phyloP scores from a whole-genome alignment of 1,284 basidiomycete species.

The Uromyces viciae-fabae region DNA sequence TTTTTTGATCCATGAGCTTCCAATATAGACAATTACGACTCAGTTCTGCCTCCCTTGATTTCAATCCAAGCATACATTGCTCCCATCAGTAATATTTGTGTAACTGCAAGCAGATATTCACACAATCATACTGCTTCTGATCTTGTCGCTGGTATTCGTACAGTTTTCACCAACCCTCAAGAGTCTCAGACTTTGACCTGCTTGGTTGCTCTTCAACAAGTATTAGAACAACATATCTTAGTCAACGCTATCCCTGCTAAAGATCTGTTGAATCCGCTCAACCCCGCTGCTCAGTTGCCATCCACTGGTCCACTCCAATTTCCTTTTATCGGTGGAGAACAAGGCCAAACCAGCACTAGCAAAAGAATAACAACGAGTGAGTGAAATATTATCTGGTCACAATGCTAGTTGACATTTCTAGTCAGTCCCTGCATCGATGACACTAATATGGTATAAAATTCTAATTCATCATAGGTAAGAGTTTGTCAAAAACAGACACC shows the following conservation, averaged over 20 bases:
- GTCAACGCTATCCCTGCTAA: conserved; percentile 64
- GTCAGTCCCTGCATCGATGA: not conserved
- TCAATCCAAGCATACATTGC: conserved; percentile 74
- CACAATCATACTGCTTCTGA: conserved; percentile 73
- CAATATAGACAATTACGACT: conserved; percentile 61
- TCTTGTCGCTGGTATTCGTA: conserved; percentile 71
- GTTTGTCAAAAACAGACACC: conserved; percentile 9
- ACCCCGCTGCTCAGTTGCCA: conserved; percentile 43
- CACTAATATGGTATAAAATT: not conserved
- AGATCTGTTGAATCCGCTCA: conserved; percentile 32
- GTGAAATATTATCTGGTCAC: not conserved
- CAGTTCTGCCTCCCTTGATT: conserved; percentile 70
- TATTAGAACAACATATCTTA: conserved; percentile 78
- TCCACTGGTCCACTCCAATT: conserved; percentile 20
- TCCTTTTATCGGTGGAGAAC: conserved; percentile 28
- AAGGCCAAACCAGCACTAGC: not conserved
- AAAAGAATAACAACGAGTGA: not conserved
- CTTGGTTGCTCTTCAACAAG: conserved; percentile 78
- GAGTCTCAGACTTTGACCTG: conserved; percentile 67
- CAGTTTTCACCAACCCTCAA: conserved; percentile 66
- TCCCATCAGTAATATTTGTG: conserved; percentile 80
- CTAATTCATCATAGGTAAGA: not conserved
- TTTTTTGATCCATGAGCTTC: conserved; percentile 49
- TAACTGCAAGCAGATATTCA: conserved; percentile 77
- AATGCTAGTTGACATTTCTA: not conserved